Evolutionary conservation across 2,329 filamentous ascomycete genomes (phyloP).

Genomic region (Venturia carpophila): DNA sequence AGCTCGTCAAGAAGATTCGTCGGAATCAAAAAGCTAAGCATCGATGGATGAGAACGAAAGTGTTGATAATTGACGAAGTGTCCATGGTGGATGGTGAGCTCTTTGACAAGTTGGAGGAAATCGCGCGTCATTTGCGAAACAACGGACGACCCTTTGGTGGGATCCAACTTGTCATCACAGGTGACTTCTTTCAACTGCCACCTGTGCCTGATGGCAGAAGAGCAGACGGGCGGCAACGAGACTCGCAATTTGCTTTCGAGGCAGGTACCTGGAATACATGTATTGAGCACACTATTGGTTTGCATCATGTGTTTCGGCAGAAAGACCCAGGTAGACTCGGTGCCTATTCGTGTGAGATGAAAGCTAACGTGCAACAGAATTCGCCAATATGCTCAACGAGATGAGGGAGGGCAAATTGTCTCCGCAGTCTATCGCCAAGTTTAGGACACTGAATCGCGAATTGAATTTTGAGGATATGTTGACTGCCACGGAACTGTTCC

Average conservation of each 20-base stretch:
- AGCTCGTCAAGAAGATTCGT: slow-evolving; percentile 83
- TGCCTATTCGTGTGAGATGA: not conserved
- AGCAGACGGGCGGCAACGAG: slow-evolving; percentile 22
- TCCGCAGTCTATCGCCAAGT: slow-evolving; percentile 65
- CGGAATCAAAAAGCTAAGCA: slow-evolving; percentile 80
- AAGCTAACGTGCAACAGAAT: slow-evolving; percentile 47
- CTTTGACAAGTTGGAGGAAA: slow-evolving; percentile 89
- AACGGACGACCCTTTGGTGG: slow-evolving; percentile 91
- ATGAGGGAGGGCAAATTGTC: slow-evolving; percentile 85
- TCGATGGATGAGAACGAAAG: slow-evolving; percentile 81
- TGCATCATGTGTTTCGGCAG: slow-evolving; percentile 95
- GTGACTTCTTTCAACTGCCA: slow-evolving; percentile 95
- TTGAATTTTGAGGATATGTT: slow-evolving; percentile 66
- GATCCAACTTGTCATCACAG: slow-evolving; percentile 90
- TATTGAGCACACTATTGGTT: slow-evolving; percentile 89
- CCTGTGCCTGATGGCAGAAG: slow-evolving; percentile 76
- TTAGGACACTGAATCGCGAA: slow-evolving; percentile 63
- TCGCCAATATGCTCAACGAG: slow-evolving; percentile 93
- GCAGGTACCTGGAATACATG: slow-evolving; percentile 85
- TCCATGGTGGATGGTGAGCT: slow-evolving; percentile 98
- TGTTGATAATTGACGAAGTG: slow-evolving; percentile 86
- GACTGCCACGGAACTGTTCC: slow-evolving; percentile 85
- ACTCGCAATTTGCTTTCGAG: slow-evolving; percentile 86
- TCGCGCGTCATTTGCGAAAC: slow-evolving; percentile 78
- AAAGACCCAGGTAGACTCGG: slow-evolving; percentile 58